A percentile compares a stretch with the other conserved stretches of the same genome.
Conservation (phyloP, 371 early-diverging fungal species). For the Furculomyces boomerangus region DNA sequence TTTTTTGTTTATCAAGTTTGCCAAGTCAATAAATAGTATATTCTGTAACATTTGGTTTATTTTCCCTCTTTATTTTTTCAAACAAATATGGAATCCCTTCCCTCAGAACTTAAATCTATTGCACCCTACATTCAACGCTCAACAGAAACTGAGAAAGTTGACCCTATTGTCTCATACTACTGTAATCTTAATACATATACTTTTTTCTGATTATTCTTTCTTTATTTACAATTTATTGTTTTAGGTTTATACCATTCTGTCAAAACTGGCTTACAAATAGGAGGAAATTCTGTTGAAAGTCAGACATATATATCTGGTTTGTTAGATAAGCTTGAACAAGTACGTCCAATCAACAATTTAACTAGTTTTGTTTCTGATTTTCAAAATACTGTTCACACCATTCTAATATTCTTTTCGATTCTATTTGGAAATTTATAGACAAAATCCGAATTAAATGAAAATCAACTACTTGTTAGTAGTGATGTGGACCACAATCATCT, state of each 20-base stretch:
- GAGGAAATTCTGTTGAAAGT: not conserved
- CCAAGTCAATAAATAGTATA: too few species aligned
- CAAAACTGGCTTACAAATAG: not conserved
- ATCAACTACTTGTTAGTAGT: conserved; percentile 63
- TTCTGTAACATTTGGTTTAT: too few species aligned
- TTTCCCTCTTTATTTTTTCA: too few species aligned
- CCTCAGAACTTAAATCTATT: not conserved
- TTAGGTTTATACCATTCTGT: conserved; percentile 2
- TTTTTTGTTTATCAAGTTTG: too few species aligned
- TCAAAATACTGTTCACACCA: not conserved
- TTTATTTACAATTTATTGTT: not conserved
- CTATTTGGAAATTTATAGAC: conserved; percentile 62
- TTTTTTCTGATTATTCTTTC: not conserved
- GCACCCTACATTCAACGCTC: not conserved
- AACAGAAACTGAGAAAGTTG: not conserved
- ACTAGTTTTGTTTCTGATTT: not conserved
- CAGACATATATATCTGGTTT: not conserved
- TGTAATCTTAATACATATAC: not conserved
- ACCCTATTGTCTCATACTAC: conserved; percentile 2
- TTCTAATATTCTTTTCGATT: conserved; percentile 29
- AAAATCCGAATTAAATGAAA: conserved; percentile 34
- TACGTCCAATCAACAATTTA: not conserved
- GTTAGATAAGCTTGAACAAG: conserved; percentile 1
- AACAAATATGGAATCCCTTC: not conserved
- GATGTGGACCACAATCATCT: conserved; percentile 63